phyloP scores from a whole-genome alignment of 768 basidiomycete species.

The Tricholoma bakamatsutake region DNA sequence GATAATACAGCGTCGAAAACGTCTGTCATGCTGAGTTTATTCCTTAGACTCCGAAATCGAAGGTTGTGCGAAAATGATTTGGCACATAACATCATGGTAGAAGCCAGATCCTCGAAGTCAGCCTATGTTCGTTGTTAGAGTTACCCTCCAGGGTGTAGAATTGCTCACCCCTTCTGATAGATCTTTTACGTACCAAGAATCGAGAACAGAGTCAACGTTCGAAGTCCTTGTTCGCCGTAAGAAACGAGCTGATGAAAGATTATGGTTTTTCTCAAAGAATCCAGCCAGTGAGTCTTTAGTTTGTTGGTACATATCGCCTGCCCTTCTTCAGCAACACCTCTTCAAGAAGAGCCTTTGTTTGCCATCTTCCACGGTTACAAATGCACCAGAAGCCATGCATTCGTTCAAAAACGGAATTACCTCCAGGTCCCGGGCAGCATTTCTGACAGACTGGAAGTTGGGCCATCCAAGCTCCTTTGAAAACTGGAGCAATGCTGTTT shows the following conservation, averaged over 20 bases:
- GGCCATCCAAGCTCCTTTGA: conserved; percentile 62
- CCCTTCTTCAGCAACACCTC: conserved; percentile 65
- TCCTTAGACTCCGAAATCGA: no score
- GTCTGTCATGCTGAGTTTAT: no score
- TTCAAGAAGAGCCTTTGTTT: conserved; percentile 60
- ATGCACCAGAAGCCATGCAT: conserved; percentile 73
- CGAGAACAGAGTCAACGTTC: conserved; percentile 68
- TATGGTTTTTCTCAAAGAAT: conserved; percentile 51
- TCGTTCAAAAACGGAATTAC: conserved; percentile 75
- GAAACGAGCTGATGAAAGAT: conserved; percentile 30
- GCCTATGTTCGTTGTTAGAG: conserved; percentile 26
- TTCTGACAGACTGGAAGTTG: conserved; percentile 48
- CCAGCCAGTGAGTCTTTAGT: conserved; percentile 31
- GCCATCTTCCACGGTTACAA: conserved; percentile 43
- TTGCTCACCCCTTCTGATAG: conserved; percentile 39
- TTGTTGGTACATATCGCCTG: conserved; percentile 17
- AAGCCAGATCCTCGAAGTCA: conserved; percentile 46
- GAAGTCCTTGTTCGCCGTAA: conserved; percentile 73
- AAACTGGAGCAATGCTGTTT: conserved; percentile 66
- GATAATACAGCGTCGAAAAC: no score
- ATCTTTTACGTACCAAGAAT: conserved; percentile 36
- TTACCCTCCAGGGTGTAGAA: not conserved
- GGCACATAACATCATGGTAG: no score
- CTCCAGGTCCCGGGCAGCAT: conserved; percentile 46
- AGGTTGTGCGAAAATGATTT: no score